Conservation (phyloP, 306 rosid species). For the Castanea sativa region DNA sequence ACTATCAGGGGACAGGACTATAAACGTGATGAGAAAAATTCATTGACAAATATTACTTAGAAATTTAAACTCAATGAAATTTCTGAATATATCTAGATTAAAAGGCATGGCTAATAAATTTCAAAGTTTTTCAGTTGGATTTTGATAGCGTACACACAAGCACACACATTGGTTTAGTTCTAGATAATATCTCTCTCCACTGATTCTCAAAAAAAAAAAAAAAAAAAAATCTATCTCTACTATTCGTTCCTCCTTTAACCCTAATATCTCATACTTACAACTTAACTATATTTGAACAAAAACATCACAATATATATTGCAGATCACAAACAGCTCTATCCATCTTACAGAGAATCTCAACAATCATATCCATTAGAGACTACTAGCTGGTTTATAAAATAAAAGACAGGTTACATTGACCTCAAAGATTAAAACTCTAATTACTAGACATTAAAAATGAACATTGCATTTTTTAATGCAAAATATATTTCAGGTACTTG, state of each 20-base stretch:
- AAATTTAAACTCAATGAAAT: background rate
- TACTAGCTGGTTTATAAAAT: background rate
- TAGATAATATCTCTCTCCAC: too few relatives aligned
- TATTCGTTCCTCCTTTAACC: too few relatives aligned
- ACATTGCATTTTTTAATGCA: background rate
- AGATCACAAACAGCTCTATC: background rate
- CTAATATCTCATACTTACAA: too few relatives aligned
- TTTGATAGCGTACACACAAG: background rate
- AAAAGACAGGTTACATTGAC: background rate
- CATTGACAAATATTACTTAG: background rate
- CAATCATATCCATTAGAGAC: background rate
- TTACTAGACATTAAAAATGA: background rate
- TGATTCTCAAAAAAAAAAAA: too few relatives aligned
- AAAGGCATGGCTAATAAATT: background rate
- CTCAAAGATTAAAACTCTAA: background rate
- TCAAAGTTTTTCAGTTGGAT: background rate
- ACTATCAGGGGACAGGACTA: background rate
- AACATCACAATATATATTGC: background rate
- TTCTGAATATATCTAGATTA: background rate
- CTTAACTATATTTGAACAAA: background rate
- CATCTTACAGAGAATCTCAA: background rate
- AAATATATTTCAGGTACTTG: background rate
- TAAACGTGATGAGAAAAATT: background rate
- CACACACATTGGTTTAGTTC: too few relatives aligned
- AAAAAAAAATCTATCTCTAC: too few relatives aligned